phyloP scores from a whole-genome alignment of 2,329 filamentous ascomycete genomes.

The Fusarium pseudocircinatum region DNA sequence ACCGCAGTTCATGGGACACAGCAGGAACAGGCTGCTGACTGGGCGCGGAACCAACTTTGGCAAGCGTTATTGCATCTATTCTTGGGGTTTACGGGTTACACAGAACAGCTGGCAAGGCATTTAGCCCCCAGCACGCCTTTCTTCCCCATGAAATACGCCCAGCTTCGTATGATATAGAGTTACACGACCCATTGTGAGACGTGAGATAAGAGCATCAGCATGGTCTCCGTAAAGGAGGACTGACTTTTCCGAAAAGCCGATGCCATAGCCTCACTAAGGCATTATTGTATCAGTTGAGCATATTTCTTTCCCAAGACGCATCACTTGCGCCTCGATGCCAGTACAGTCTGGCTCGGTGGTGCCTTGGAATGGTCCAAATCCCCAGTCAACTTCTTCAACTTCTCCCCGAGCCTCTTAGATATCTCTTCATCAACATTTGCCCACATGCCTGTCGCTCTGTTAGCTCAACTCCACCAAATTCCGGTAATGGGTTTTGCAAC shows the following conservation, averaged over 20 bases:
- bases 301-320: no score
- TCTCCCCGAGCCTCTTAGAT: neutral
- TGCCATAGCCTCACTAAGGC: neutral
- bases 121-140: rapidly evolving
- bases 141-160: rapidly evolving
- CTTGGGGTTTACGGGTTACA: neutral
- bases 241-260: rapidly evolving
- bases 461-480: neutral
- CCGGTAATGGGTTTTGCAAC: neutral
- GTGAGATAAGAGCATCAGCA: no score
- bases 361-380: neutral
- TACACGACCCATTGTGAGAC: neutral
- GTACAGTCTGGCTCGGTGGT: neutral
- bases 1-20: neutral
- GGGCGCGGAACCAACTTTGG: neutral
- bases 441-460: neutral
- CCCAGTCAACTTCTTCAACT: neutral
- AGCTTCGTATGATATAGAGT: rapidly evolving
- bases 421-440: neutral
- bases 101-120: neutral
- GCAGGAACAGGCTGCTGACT: neutral
- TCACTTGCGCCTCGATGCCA: neutral
- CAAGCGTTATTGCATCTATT: neutral
- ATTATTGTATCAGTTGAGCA: no score
- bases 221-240: neutral